Evolutionary conservation across 257 asterid species (phyloP).

Genomic region (Rhazya stricta): DNA sequence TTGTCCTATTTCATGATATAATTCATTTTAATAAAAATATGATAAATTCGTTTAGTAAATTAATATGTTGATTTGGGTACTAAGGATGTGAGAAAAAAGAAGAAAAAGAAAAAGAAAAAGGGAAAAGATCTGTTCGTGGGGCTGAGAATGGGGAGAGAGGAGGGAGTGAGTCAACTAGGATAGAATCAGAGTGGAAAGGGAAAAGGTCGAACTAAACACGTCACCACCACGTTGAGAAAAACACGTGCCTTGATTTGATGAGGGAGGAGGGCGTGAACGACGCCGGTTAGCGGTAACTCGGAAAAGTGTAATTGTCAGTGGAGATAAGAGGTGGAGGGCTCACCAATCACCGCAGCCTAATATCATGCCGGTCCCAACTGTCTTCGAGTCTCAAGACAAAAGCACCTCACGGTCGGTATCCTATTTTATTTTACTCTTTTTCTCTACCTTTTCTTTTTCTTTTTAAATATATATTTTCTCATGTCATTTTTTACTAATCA

Average conservation of each 20-base stretch:
- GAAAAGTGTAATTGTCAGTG: slow-evolving; percentile 19
- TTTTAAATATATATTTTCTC: too few relatives aligned
- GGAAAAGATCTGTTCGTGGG: too few relatives aligned
- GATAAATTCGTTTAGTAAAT: too few relatives aligned
- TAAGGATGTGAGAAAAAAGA: too few relatives aligned
- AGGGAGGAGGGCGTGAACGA: slow-evolving; percentile 19
- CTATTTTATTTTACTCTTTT: not conserved
- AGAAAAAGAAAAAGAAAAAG: too few relatives aligned
- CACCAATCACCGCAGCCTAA: not conserved
- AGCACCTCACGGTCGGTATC: slow-evolving; percentile 23
- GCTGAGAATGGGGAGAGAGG: not conserved
- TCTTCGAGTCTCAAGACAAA: slow-evolving; percentile 24
- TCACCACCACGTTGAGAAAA: slow-evolving; percentile 21
- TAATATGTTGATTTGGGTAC: too few relatives aligned
- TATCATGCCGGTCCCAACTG: slow-evolving; percentile 23
- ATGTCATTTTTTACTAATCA: not conserved
- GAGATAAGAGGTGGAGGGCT: slow-evolving; percentile 2
- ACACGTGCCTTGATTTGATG: slow-evolving; percentile 22
- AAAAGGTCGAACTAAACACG: slow-evolving; percentile 1
- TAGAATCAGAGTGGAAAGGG: too few relatives aligned
- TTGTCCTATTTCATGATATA: too few relatives aligned
- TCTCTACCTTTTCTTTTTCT: not conserved
- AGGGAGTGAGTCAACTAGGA: too few relatives aligned
- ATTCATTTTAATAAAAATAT: too few relatives aligned
- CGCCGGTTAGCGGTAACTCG: slow-evolving; percentile 30